Conservation (phyloP, 768 basidiomycete genomes). For the Trametes maxima region DNA sequence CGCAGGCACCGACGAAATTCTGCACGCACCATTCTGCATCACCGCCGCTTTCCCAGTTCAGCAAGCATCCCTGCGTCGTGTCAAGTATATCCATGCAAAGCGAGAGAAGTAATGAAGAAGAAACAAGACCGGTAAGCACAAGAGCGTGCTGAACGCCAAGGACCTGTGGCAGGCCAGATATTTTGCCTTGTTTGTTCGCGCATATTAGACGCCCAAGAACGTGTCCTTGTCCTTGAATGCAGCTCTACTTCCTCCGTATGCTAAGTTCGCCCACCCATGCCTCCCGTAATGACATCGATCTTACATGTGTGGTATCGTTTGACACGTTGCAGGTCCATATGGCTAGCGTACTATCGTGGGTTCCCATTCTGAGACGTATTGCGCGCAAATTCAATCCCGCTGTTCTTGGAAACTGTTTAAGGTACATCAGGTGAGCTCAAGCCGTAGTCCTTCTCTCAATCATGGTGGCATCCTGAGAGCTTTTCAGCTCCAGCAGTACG, state of each 20-base stretch:
- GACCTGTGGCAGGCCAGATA: slow-evolving; percentile 3
- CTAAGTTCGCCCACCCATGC: not conserved
- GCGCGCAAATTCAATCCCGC: too few relatives aligned
- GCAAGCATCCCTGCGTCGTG: slow-evolving; percentile 51
- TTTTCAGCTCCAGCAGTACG: too few relatives aligned
- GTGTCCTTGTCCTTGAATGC: not conserved
- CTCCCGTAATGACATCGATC: not conserved
- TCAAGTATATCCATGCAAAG: slow-evolving; percentile 61
- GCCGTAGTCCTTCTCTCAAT: too few relatives aligned
- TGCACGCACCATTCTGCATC: slow-evolving; percentile 61
- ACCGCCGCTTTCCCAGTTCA: slow-evolving; percentile 60
- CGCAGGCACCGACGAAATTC: slow-evolving; percentile 17
- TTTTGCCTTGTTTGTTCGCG: slow-evolving; percentile 10
- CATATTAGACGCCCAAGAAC: not conserved
- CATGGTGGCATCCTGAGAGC: too few relatives aligned
- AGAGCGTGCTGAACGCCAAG: not conserved
- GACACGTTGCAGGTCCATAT: not conserved
- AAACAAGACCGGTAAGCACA: slow-evolving; percentile 8
- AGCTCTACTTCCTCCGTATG: not conserved
- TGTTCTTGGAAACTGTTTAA: too few relatives aligned
- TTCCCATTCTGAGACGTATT: too few relatives aligned
- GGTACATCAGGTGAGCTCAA: too few relatives aligned
- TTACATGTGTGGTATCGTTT: not conserved
- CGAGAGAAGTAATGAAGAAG: slow-evolving; percentile 3
- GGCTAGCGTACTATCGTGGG: too few relatives aligned